These are phyloP conservation scores for Blastocladiella britannica DNA, from an alignment of 192 early-diverging fungal genomes.

Conservation along the genomic window DNA sequence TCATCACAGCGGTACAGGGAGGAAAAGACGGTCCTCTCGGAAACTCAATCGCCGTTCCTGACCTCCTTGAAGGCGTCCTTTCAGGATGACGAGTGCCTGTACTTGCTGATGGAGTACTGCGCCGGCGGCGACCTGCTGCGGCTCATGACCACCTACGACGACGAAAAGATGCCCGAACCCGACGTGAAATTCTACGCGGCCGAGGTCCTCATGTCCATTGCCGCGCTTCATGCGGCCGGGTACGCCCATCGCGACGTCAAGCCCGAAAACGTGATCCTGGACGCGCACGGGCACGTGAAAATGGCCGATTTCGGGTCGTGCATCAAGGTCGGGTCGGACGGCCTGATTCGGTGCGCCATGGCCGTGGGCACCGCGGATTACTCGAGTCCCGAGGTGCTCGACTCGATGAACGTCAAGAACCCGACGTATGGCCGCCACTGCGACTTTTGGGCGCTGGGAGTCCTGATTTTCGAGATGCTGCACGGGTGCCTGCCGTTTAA, in stretches of 20 bases:
- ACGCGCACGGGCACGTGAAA: slow-evolving; percentile 96
- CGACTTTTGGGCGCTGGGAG: slow-evolving; percentile 99
- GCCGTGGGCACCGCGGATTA: slow-evolving; percentile 98
- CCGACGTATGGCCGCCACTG: slow-evolving; percentile 85
- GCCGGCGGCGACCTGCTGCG: slow-evolving; percentile 99
- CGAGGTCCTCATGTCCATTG: slow-evolving; percentile 81
- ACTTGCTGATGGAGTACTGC: slow-evolving; percentile 98
- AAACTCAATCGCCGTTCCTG: slow-evolving; percentile 90
- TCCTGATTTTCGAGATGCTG: slow-evolving; percentile 98
- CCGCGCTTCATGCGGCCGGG: slow-evolving; percentile 77
- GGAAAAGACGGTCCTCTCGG: slow-evolving; percentile 90
- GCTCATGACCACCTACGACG: slow-evolving; percentile 95
- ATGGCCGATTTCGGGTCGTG: slow-evolving; percentile 99
- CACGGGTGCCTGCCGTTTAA: slow-evolving; percentile 96
- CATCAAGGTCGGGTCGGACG: slow-evolving; percentile 38
- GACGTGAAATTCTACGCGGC: slow-evolving; percentile 98
- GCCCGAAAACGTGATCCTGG: slow-evolving; percentile 80
- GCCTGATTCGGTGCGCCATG: slow-evolving; percentile 54
- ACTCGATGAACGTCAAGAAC: slow-evolving; percentile 28
- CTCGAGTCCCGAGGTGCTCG: slow-evolving; percentile 90
- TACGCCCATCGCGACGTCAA: slow-evolving; percentile 88
- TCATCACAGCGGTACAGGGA: slow-evolving; percentile 29
- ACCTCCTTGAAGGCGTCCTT: slow-evolving; percentile 97
- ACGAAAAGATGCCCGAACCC: slow-evolving; percentile 72
- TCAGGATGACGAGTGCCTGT: slow-evolving; percentile 81